phyloP scores from a whole-genome alignment of 257 asterid genomes.

The Primulina huaijiensis region DNA sequence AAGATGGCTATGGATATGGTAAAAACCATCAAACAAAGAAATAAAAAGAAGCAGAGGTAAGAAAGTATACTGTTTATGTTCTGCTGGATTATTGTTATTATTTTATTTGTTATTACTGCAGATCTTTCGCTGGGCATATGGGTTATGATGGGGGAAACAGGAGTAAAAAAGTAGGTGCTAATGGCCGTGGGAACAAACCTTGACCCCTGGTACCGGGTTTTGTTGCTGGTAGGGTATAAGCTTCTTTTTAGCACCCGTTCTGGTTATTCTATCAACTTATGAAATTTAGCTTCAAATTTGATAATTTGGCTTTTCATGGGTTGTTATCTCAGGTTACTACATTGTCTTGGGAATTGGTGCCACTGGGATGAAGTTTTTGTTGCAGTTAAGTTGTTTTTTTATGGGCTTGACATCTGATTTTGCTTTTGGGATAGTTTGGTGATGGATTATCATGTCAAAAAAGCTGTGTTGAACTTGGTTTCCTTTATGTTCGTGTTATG shows the following conservation, averaged over 20 bases:
- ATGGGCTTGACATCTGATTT: slow-evolving; percentile 32
- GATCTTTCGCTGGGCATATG: slow-evolving; percentile 50
- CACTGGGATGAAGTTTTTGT: slow-evolving; percentile 32
- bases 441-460: slow-evolving; percentile 31
- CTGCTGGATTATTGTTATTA: slow-evolving; percentile 16
- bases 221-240: slow-evolving; percentile 20
- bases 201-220: slow-evolving; percentile 33
- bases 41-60: slow-evolving; percentile 58
- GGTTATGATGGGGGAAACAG: slow-evolving; percentile 59
- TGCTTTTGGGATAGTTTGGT: slow-evolving; percentile 30
- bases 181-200: slow-evolving; percentile 58
- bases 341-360: slow-evolving; percentile 36
- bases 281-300: slow-evolving; percentile 35
- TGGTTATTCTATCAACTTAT: slow-evolving; percentile 16
- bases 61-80: slow-evolving; percentile 22
- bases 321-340: slow-evolving; percentile 59
- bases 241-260: neutral
- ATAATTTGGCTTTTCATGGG: slow-evolving; percentile 34
- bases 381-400: slow-evolving; percentile 48
- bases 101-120: slow-evolving; percentile 31
- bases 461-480: slow-evolving; percentile 31
- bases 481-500: slow-evolving; percentile 13
- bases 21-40: slow-evolving; percentile 64
- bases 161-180: slow-evolving; percentile 46
- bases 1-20: slow-evolving; percentile 79